phyloP scores from a whole-genome alignment of 345 rosid genomes.

The Crucihimalaya himalaica region DNA sequence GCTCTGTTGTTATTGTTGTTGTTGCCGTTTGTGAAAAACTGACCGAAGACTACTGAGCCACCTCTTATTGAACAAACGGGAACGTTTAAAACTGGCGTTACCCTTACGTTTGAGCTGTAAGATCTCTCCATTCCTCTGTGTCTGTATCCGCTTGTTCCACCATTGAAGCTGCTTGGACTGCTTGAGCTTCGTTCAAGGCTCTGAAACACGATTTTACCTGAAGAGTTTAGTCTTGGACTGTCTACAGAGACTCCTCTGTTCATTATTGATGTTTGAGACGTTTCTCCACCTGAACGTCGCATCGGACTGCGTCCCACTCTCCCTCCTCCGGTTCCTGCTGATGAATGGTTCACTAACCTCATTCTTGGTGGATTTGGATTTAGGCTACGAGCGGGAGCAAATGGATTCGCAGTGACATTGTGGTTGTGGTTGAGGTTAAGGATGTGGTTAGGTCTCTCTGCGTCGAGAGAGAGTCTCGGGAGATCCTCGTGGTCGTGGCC shows the following conservation, averaged over 20 bases:
- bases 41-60: slow-evolving; percentile 59
- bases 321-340: background rate
- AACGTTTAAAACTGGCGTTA: slow-evolving; percentile 71
- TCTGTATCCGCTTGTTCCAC: slow-evolving; percentile 68
- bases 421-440: slow-evolving; percentile 10
- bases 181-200: slow-evolving; percentile 92
- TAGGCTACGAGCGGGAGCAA: slow-evolving; percentile 47
- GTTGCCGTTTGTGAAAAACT: slow-evolving; percentile 47
- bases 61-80: slow-evolving; percentile 62
- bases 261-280: slow-evolving; percentile 27
- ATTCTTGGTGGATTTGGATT: slow-evolving; percentile 60
- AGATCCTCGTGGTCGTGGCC: slow-evolving; percentile 85
- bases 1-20: slow-evolving; percentile 14
- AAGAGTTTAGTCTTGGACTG: slow-evolving; percentile 91
- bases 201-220: slow-evolving; percentile 90
- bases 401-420: slow-evolving; percentile 56
- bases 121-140: slow-evolving; percentile 88
- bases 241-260: slow-evolving; percentile 81
- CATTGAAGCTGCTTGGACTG: slow-evolving; percentile 96
- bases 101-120: slow-evolving; percentile 75
- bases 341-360: slow-evolving; percentile 54
- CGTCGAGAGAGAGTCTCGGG: slow-evolving; percentile 77
- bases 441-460: slow-evolving; percentile 58
- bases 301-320: slow-evolving; percentile 65
- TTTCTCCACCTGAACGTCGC: slow-evolving; percentile 42